Evolutionary conservation across 306 rosid species (phyloP), one percentile per base, ranked within the genome.

Genomic region (Heteromeles arbutifolia): DNA sequence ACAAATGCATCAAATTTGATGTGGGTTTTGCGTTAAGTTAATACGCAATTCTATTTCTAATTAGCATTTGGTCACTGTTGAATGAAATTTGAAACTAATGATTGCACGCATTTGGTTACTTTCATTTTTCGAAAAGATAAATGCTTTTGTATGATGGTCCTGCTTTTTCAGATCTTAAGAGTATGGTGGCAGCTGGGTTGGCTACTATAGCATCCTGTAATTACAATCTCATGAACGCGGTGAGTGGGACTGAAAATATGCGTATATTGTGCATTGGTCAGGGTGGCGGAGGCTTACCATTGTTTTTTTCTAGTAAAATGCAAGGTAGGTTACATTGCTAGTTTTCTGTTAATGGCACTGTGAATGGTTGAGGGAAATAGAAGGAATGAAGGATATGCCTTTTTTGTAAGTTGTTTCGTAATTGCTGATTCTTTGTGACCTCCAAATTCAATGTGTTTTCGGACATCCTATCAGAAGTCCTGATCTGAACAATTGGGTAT

Each of bases 221-320:
- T 77, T 92, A 86, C 82, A 88, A 90, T 82, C 81, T 95, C 22
- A 77, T 29, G 79, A 72, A 86, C 26, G 85, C 82, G 11, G 77
- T 80, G 62, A 85, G 77, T 22, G 98, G 97, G 79, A 84, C 80
- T 67, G 84, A 92, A 77, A 79, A 69, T 29, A 84, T 92, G 90
- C 82, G 74, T 65, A 88, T 92, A 70, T 83, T 95, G 78, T 92
- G 96, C 85, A 90, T 95, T 22, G 98, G 97, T 29, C 97, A 95
- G 76, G 98, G 98, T 74, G 98, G 98, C 32, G 98, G 98, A 71
- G 90, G 97, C 83, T 84, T 92, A 73, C 96, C 98, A 10, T 82
- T 95, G 72, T 92, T 92, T 82, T 78, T 92, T 86, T 96, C 97
- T 28, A 90, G 95, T 83, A 86, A 82, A 83, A 85, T 95, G 78